phyloP scores from a whole-genome alignment of 2,329 filamentous ascomycete species.

The Salinomyces thailandicus region DNA sequence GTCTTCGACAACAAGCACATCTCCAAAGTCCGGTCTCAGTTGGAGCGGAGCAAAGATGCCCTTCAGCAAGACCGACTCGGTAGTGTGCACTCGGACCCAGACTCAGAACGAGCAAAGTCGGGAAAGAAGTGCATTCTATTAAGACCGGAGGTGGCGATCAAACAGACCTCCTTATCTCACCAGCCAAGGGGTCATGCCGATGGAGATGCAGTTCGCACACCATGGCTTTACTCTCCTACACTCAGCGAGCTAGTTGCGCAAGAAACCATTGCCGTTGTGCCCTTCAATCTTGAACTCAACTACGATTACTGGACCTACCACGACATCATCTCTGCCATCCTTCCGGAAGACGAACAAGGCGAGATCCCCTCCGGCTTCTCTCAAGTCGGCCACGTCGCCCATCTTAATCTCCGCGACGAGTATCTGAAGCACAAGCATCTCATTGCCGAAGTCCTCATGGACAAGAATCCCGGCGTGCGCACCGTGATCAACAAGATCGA shows the following conservation, averaged over 20 bases:
- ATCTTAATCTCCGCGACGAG: constrained; percentile 76
- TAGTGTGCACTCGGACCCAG: constrained; percentile 53
- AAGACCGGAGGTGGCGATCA: constrained; percentile 30
- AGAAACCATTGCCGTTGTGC: constrained; percentile 59
- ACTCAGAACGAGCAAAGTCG: constrained; percentile 38
- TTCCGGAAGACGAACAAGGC: constrained; percentile 68
- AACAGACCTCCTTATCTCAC: neutral
- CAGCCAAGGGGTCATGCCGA: no score
- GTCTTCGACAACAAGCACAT: constrained; percentile 68
- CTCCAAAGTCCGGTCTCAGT: constrained; percentile 54
- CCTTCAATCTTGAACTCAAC: constrained; percentile 63
- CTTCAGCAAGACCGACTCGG: constrained; percentile 54
- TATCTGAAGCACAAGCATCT: constrained; percentile 79
- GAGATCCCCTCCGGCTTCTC: constrained; percentile 82
- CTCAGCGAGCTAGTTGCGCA: constrained; percentile 58
- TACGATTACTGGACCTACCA: constrained; percentile 83
- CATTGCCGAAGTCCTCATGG: constrained; percentile 73
- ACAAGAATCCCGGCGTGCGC: constrained; percentile 72
- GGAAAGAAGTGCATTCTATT: constrained; percentile 39
- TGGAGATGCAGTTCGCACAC: constrained; percentile 3
- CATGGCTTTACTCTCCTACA: constrained; percentile 62
- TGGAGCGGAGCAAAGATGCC: constrained; percentile 57
- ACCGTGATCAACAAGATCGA: constrained; percentile 97
- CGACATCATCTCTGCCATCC: constrained; percentile 70
- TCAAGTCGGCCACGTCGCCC: constrained; percentile 80